phyloP scores from a whole-genome alignment of 2,329 filamentous ascomycete genomes.

The Pyricularia sp. region DNA sequence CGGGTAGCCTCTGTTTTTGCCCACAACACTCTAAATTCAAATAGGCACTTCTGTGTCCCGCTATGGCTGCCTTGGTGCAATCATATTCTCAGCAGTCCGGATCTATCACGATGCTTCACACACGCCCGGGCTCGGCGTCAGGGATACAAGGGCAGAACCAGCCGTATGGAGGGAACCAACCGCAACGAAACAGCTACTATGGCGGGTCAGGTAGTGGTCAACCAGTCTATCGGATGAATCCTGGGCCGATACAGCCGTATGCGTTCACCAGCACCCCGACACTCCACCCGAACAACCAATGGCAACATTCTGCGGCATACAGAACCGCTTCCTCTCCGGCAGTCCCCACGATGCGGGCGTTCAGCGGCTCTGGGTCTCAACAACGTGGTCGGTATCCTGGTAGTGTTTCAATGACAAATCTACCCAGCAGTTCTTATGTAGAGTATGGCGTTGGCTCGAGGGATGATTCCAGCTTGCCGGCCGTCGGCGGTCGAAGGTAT shows the following conservation, averaged over 20 bases:
- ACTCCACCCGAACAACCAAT: constrained; percentile 43
- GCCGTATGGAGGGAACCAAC: constrained; percentile 36
- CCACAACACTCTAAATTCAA: constrained; percentile 12
- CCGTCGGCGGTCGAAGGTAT: constrained; percentile 30
- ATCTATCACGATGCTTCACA: constrained; percentile 67
- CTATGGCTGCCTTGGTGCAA: constrained; percentile 80
- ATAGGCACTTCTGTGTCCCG: constrained; percentile 21
- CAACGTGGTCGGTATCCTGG: constrained; percentile 21
- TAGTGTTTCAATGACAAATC: constrained; percentile 28
- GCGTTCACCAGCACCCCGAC: constrained; percentile 65
- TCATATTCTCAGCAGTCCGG: constrained; percentile 67
- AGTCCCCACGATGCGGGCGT: constrained; percentile 28
- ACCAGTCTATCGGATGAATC: constrained; percentile 43
- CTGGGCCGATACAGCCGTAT: constrained; percentile 62
- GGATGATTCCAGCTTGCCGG: constrained; percentile 41
- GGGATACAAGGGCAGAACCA: constrained; percentile 45
- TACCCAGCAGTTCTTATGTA: constrained; percentile 25
- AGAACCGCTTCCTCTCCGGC: constrained; percentile 37
- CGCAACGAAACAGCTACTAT: constrained; percentile 41
- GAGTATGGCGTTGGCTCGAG: constrained; percentile 32
- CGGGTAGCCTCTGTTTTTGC: constrained; percentile 2
- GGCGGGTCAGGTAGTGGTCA: constrained; percentile 35
- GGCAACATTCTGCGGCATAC: constrained; percentile 37
- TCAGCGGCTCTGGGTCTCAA: constrained; percentile 22
- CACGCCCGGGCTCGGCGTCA: constrained; percentile 56